phyloP scores from a whole-genome alignment of 495 filamentous ascomycete genomes.

The Penicillium diatomitis region DNA sequence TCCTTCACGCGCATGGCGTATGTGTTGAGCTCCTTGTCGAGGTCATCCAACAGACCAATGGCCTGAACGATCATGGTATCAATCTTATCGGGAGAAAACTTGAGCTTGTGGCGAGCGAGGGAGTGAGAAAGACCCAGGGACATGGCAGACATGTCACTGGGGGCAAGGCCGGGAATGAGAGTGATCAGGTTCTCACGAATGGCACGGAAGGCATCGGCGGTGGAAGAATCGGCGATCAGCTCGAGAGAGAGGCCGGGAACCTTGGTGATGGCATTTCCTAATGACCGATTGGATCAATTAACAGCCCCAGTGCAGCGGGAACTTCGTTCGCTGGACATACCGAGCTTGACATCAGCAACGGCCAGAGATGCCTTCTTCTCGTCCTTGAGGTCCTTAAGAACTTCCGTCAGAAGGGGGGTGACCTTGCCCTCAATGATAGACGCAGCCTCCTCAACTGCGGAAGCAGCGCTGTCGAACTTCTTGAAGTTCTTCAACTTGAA shows the following conservation, averaged over 20 bases:
- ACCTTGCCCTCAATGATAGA: constrained; percentile 89
- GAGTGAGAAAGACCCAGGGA: constrained; percentile 92
- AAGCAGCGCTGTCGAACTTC: constrained; percentile 88
- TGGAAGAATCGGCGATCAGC: constrained; percentile 77
- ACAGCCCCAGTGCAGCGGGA: not conserved
- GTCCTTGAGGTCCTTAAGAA: constrained; percentile 87
- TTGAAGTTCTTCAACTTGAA: constrained; percentile 92
- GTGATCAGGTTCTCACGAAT: constrained; percentile 86
- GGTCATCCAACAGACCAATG: constrained; percentile 84
- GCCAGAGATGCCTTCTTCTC: constrained; percentile 96
- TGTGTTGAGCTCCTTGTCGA: constrained; percentile 97
- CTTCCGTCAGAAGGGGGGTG: constrained; percentile 72
- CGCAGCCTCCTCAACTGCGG: constrained; percentile 79
- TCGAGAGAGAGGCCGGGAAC: constrained; percentile 78
- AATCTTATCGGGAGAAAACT: constrained; percentile 98
- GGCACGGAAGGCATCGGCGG: constrained; percentile 81
- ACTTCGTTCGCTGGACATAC: constrained; percentile 29
- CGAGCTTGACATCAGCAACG: constrained; percentile 91
- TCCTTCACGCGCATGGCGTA: constrained; percentile 99
- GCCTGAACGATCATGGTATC: constrained; percentile 99
- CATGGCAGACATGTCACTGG: constrained; percentile 84
- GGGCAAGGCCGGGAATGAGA: constrained; percentile 79
- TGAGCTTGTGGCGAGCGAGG: constrained; percentile 94
- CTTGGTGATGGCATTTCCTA: constrained; percentile 81
- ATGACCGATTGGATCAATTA: constrained; percentile 5